Evolutionary conservation across 2,329 filamentous ascomycete species (phyloP), one percentile per base, ranked within the genome.

Genomic region (Fusarium virguliforme): DNA sequence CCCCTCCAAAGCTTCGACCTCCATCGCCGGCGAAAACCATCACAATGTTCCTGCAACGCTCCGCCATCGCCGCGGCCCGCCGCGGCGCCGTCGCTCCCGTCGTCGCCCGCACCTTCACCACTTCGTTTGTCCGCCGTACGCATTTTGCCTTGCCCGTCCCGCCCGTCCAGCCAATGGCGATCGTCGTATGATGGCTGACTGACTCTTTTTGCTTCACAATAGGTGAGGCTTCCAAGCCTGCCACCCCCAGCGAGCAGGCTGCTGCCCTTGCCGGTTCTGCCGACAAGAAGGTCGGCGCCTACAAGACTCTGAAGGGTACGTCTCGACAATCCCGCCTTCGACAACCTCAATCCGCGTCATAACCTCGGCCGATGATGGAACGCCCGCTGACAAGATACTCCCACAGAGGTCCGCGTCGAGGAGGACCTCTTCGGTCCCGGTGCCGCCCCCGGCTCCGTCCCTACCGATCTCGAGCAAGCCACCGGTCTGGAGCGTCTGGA

Each of bases 401-500:
- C 15, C 67, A 74, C 82, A 99, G 96, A 98, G 78, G 89, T 99
- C 85, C 92, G 92, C 86, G 84, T 81, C 73, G 89, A 92, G 75
- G 88, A 90, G n/a, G 96, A 99, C 83, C 93, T 99, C 66, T 76
- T 97, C 74, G 89, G 92, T 72, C 93, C 94, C 35, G 96, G 96
- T 86, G 94, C 92, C 77, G 83, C 89, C 77, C 85, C 90, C 73
- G 95, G 96, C 81, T 93, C 92, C 81, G 87, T 99, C 75, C 94
- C 96, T 75, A 97, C 94, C 85, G 96, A 99, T 84, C 84, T 97
- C 81, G 94, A 98, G 83, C 96, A 99, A 84, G 86, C 96, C 67
- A 98, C 96, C 77, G 96, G 96, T 93, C 89, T 98, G 67, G 96
- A 99, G 88, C 95, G 96, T 90, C 90, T 99, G 77, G 96, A 99